Percentiles rank a stretch among this genome's conserved stretches.
Conservation (phyloP, 371 early-diverging fungal species). For the Scutellospora calospora region DNA sequence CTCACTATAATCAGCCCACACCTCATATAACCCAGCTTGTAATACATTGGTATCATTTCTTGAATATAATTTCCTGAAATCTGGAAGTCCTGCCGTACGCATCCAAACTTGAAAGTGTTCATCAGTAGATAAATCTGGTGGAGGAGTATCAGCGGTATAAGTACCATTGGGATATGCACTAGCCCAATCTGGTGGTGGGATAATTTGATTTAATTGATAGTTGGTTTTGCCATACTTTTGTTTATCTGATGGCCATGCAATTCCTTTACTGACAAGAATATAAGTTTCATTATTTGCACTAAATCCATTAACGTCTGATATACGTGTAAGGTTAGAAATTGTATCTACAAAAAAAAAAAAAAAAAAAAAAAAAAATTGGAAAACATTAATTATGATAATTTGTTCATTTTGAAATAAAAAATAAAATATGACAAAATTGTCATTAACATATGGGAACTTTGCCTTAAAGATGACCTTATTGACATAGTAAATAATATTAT, state of each 20-base stretch:
- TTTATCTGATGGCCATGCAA: conserved; percentile 92
- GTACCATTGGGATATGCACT: conserved; percentile 65
- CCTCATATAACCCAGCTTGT: conserved; percentile 68
- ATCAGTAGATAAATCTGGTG: conserved; percentile 74
- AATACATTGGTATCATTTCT: conserved; percentile 69
- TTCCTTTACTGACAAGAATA: conserved; percentile 66
- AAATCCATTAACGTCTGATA: conserved; percentile 34
- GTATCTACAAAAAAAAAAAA: conserved; percentile 53
- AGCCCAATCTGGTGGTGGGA: conserved; percentile 85
- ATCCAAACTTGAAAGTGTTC: conserved; percentile 99
- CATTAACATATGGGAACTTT: too few relatives aligned
- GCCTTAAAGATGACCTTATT: too few relatives aligned
- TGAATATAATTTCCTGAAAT: conserved; percentile 96
- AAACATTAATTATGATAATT: background rate
- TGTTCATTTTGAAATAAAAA: too few relatives aligned
- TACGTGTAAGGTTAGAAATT: conserved; percentile 45
- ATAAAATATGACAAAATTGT: too few relatives aligned
- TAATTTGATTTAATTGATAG: conserved; percentile 62
- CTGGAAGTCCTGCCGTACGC: conserved; percentile 95
- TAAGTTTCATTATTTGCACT: conserved; percentile 52
- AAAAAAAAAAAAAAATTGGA: background rate
- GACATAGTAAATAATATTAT: too few relatives aligned
- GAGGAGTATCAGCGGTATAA: conserved; percentile 65
- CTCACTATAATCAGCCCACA: conserved; percentile 73
- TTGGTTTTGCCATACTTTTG: conserved; percentile 71